Conservation (phyloP, 2,329 filamentous ascomycete genomes). For the Aureobasidium sp. region DNA sequence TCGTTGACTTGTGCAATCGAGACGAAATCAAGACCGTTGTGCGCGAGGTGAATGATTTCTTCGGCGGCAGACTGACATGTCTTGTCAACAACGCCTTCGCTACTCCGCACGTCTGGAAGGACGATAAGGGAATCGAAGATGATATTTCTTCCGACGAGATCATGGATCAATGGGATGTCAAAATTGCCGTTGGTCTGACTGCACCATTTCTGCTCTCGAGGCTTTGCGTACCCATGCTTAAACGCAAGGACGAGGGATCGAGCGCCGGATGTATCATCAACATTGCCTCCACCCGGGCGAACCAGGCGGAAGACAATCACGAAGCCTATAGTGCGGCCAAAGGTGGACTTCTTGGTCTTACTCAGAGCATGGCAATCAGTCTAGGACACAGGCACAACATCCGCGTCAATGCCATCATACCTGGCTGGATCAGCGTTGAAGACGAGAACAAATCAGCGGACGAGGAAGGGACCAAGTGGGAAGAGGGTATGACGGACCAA, state of each 20-base stretch:
- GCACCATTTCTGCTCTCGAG: conserved; percentile 24
- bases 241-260: background rate
- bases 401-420: conserved; percentile 44
- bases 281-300: conserved; percentile 45
- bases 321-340: conserved; percentile 47
- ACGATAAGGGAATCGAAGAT: conserved; percentile 15
- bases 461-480: conserved; percentile 37
- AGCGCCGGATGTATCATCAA: conserved; percentile 34
- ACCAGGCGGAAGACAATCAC: conserved; percentile 43
- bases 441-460: conserved; percentile 38
- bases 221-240: conserved; percentile 23
- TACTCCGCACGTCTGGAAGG: conserved; percentile 14
- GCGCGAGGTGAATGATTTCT: conserved; percentile 28
- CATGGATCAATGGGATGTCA: conserved; percentile 18
- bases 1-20: conserved; percentile 26
- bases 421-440: conserved; percentile 47
- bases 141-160: conserved; percentile 1
- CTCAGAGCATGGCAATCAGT: conserved; percentile 43
- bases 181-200: conserved; percentile 26
- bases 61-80: conserved; percentile 33
- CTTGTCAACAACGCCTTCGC: conserved; percentile 37
- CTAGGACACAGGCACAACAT: conserved; percentile 38
- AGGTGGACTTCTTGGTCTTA: conserved; percentile 45
- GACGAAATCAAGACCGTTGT: conserved; percentile 28
- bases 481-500: conserved; percentile 39